Evolutionary conservation across 2,329 filamentous ascomycete species (phyloP), one percentile per base, ranked within the genome.

Genomic region (Phoma sp.): DNA sequence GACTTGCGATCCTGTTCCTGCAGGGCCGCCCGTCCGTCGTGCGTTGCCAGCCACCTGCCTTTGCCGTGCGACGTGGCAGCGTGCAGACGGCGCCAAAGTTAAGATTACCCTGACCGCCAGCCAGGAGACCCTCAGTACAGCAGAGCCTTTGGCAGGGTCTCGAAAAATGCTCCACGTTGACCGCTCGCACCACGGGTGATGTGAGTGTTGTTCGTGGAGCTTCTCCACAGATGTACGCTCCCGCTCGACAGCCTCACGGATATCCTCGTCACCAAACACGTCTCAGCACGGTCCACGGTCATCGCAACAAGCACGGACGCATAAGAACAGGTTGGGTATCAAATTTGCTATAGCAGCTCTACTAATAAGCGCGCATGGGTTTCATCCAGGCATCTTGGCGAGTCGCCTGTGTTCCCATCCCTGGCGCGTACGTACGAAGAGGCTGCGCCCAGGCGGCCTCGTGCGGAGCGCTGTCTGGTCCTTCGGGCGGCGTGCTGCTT

Each of bases 401-500:
- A 46, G 45, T 41, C 18, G 46, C 46, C 32, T 50, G 46, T 22
- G 24, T n/a, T 4, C 46, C n/a, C 27, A 42, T 46, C n/a, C 27
- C 45, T 38, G 52, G 46, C 52, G 40, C 52, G 35, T 55, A 55
- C 25, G 46, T 42, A 41, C 52, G 52, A 22, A 55, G 46, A n/a
- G 52, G 52, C 30, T 38, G 42, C 22, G 37, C 41, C 52, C 52
- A 55, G 4, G 52, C 52, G 5, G 52, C 52, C 29, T 50, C 46
- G 41, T 50, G 29, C 32, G 52, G 40, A 33, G 30, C 23, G 14
- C 41, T 32, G 27, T 59, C 58, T 39, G 52, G 58, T 30, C 84
- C 85, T 46, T 81, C 66, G 7, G 85, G 85, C 33, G 82, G 71
- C 58, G 81, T 74, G 55, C 82, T 88, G 3, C 83, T 86, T n/a